phyloP scores from a whole-genome alignment of 768 basidiomycete species.

The Tricholoma sp. region DNA sequence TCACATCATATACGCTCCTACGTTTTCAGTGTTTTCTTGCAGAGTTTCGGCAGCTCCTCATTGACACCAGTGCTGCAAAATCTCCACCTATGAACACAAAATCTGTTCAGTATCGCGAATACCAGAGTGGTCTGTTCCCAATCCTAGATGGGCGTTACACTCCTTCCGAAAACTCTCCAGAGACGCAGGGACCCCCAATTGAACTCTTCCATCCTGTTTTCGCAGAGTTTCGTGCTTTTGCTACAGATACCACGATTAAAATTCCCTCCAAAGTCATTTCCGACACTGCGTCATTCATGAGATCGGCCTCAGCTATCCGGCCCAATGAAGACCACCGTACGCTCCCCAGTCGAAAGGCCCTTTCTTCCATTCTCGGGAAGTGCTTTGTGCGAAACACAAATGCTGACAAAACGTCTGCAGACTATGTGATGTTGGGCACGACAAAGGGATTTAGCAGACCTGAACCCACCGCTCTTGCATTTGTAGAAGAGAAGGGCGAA shows the following conservation, averaged over 20 bases:
- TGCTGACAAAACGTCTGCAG: slow-evolving; percentile 3
- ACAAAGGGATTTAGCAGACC: background rate
- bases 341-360: background rate
- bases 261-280: slow-evolving; percentile 13
- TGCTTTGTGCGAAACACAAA: slow-evolving; percentile 3
- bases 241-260: background rate
- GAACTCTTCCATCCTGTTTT: slow-evolving; percentile 4
- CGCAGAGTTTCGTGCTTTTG: background rate
- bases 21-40: background rate
- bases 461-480: background rate
- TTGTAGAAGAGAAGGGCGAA: slow-evolving; percentile 8
- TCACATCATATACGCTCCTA: background rate
- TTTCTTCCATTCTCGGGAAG: slow-evolving; percentile 2
- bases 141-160: slow-evolving; percentile 4
- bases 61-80: background rate
- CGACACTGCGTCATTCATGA: slow-evolving; percentile 13
- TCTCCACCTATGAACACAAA: slow-evolving; percentile 3
- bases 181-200: slow-evolving; percentile 2
- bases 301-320: slow-evolving; percentile 15
- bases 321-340: slow-evolving; percentile 10
- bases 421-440: background rate
- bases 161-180: background rate
- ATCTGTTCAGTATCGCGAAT: background rate
- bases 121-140: background rate
- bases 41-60: slow-evolving; percentile 3